Conservation (phyloP, 805 yeast genomes). For the Cephaloascus fragrans region DNA sequence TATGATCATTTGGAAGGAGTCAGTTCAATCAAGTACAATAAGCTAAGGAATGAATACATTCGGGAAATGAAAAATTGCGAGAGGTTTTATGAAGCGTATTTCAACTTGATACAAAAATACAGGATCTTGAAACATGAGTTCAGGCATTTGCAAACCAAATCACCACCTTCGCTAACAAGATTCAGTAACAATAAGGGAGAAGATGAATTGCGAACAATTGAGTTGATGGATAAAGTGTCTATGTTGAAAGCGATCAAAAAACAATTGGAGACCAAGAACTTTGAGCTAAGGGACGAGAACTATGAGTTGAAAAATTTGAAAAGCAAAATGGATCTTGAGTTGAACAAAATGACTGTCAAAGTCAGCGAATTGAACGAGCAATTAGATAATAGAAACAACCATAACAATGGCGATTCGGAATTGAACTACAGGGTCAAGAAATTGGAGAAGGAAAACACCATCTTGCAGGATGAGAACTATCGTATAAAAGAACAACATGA, state of each 20-base stretch:
- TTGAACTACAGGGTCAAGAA: too few relatives aligned
- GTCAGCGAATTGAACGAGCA: background rate
- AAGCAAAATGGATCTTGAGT: constrained; percentile 1
- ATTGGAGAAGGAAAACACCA: background rate
- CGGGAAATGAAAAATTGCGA: constrained; percentile 15
- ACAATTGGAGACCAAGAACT: constrained; percentile 3
- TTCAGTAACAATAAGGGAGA: background rate
- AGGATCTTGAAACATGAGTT: constrained; percentile 7
- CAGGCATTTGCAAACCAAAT: background rate
- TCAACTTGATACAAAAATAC: constrained; percentile 17
- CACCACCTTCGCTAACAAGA: background rate
- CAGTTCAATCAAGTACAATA: constrained; percentile 7
- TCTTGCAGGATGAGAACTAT: background rate
- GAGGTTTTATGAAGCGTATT: constrained; percentile 17
- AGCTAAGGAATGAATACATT: constrained; percentile 14
- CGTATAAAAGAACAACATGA: background rate
- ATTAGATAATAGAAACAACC: background rate
- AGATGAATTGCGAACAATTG: too few relatives aligned
- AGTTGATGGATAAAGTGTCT: background rate
- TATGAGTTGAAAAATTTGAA: constrained; percentile 4
- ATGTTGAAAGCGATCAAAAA: constrained; percentile 12
- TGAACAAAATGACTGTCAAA: background rate
- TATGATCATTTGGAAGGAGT: too few relatives aligned
- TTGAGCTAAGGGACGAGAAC: constrained; percentile 2
- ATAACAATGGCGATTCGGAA: background rate